A percentile compares a stretch with the other conserved stretches of the same genome.
Conservation (phyloP, 2,329 filamentous ascomycete genomes). For the Orbilia javanica region DNA sequence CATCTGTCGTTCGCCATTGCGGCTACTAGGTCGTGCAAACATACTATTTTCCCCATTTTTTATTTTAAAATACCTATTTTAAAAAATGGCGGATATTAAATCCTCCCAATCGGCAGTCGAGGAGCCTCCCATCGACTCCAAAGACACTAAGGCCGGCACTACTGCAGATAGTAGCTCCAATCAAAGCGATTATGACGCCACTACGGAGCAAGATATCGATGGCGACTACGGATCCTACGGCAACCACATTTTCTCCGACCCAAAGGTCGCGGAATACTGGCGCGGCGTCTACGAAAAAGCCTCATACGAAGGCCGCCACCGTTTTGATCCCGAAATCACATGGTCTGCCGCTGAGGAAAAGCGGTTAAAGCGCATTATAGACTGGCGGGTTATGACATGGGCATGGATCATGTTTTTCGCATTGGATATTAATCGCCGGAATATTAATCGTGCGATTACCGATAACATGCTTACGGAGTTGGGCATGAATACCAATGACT, state of each 20-base stretch:
- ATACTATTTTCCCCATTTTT: not conserved
- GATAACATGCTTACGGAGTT: constrained; percentile 64
- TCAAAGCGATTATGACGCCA: constrained; percentile 33
- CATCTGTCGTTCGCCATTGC: constrained; percentile 8
- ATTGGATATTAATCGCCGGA: constrained; percentile 68
- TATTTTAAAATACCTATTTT: not conserved
- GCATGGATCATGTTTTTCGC: constrained; percentile 69
- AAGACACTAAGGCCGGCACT: constrained; percentile 3
- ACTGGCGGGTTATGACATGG: constrained; percentile 66
- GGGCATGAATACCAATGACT: constrained; percentile 68
- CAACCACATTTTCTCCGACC: constrained; percentile 69
- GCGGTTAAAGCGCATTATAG: constrained; percentile 66
- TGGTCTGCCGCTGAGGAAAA: constrained; percentile 70
- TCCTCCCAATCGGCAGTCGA: constrained; percentile 17
- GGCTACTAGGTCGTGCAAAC: constrained; percentile 1
- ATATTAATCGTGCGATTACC: constrained; percentile 67
- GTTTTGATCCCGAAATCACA: constrained; percentile 68
- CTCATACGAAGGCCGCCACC: constrained; percentile 66
- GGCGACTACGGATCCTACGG: constrained; percentile 63
- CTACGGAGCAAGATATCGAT: constrained; percentile 49
- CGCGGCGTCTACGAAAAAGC: constrained; percentile 70
- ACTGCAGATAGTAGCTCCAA: constrained; percentile 39
- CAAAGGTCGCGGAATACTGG: constrained; percentile 70
- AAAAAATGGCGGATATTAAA: constrained; percentile 50
- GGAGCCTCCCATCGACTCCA: constrained; percentile 40